Evolutionary conservation across 225 moss, liverwort and hornwort species (phyloP).

Genomic region (Lunularia cruciata): DNA sequence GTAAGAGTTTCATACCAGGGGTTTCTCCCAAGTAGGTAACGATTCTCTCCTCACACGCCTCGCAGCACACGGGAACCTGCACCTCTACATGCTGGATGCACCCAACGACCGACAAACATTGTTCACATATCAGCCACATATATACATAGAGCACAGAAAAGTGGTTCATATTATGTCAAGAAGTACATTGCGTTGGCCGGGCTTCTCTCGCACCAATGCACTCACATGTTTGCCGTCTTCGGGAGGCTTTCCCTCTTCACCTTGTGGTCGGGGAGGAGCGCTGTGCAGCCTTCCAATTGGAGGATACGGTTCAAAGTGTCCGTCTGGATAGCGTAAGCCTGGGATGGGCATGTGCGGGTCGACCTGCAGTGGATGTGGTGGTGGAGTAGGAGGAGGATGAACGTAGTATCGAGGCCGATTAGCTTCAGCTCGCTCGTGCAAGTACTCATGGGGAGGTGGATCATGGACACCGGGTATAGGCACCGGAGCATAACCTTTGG

Average conservation of each 20-base stretch:
- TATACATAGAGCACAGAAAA: too few species aligned
- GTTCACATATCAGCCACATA: too few species aligned
- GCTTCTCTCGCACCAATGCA: too few species aligned
- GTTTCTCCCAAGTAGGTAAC: conserved; percentile 21
- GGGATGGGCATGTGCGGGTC: conserved; percentile 21
- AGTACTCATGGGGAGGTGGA: conserved; percentile 12
- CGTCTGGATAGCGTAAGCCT: conserved; percentile 29
- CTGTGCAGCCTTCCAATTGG: neutral
- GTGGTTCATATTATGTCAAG: too few species aligned
- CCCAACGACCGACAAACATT: too few species aligned
- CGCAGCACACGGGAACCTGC: conserved; percentile 35
- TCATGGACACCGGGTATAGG: neutral
- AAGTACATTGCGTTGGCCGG: too few species aligned
- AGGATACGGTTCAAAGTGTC: conserved; percentile 33
- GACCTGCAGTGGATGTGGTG: too few species aligned
- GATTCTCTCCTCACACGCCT: conserved; percentile 27
- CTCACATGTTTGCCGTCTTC: conserved; percentile 13
- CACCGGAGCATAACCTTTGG: neutral
- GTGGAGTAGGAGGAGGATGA: too few species aligned
- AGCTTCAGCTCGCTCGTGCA: neutral
- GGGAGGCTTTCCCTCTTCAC: neutral
- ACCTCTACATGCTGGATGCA: conserved; percentile 21
- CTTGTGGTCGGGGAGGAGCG: conserved; percentile 1
- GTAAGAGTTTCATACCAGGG: too few species aligned
- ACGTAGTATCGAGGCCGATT: too few species aligned